phyloP scores from a whole-genome alignment of 345 rosid species.

The Theobroma cacao region DNA sequence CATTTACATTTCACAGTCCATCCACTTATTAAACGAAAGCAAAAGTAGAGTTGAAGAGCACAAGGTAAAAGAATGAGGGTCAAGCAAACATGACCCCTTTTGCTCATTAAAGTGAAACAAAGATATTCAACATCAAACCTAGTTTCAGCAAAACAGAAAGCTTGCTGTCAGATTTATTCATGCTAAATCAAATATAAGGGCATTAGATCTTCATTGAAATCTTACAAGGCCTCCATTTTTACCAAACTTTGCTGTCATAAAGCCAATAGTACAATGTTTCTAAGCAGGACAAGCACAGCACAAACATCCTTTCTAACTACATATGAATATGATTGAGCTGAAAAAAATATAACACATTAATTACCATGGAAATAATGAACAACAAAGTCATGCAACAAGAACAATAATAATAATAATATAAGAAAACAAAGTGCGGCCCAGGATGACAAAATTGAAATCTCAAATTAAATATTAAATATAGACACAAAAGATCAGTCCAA shows the following conservation, averaged over 20 bases:
- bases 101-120: no score
- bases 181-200: no score
- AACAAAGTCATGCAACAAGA: conserved; percentile 15
- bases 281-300: not conserved
- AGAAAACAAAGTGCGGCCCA: conserved; percentile 18
- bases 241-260: not conserved
- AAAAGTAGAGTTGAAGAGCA: no score
- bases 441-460: conserved; percentile 45
- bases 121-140: no score
- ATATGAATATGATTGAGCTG: not conserved
- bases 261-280: no score
- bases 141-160: no score
- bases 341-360: conserved; percentile 6
- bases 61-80: no score
- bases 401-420: conserved; percentile 19
- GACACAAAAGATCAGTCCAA: conserved; percentile 33
- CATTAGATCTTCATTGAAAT: no score
- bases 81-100: no score
- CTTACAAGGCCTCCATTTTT: no score
- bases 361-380: conserved; percentile 14
- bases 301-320: not conserved
- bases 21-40: no score
- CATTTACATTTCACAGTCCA: no score
- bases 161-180: not conserved
- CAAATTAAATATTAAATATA: conserved; percentile 27